These are phyloP conservation scores for Rachicladosporium sp. DNA, from an alignment of 2,329 filamentous ascomycete genomes.

Conservation along the genomic window DNA sequence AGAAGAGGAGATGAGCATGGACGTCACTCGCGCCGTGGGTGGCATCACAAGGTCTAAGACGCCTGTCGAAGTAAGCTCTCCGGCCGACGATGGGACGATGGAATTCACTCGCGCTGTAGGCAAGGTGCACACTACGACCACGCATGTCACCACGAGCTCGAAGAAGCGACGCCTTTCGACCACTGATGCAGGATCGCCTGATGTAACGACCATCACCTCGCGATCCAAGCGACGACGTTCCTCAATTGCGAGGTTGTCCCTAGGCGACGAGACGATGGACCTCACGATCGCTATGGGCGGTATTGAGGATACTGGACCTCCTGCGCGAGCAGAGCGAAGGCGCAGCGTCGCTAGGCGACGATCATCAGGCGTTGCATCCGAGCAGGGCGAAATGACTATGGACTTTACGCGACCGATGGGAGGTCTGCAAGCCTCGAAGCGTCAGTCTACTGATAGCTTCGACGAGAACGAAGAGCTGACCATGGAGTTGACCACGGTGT, in stretches of 20 bases:
- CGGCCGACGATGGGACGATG: conserved; percentile 38
- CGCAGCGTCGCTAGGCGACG: conserved; percentile 24
- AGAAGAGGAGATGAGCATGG: conserved; percentile 73
- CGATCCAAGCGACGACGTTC: conserved; percentile 26
- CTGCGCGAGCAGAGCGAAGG: conserved; percentile 15
- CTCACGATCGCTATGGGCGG: conserved; percentile 26
- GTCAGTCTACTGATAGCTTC: conserved; percentile 14
- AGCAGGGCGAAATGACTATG: conserved; percentile 39
- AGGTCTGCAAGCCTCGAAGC: conserved; percentile 19
- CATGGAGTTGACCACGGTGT: conserved; percentile 41
- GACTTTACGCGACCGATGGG: conserved; percentile 46
- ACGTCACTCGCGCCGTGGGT: conserved; percentile 74
- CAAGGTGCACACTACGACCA: conserved; percentile 28
- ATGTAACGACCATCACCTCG: conserved; percentile 5
- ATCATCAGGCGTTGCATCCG: conserved; percentile 23
- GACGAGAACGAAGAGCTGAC: conserved; percentile 36
- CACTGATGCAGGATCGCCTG: conserved; percentile 23
- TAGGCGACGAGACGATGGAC: conserved; percentile 31
- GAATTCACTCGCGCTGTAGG: conserved; percentile 45
- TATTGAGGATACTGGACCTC: conserved; percentile 16
- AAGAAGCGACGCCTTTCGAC: conserved; percentile 33
- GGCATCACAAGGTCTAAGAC: conserved; percentile 40
- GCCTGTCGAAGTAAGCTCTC: conserved; percentile 35
- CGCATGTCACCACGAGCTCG: conserved; percentile 18
- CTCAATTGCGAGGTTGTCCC: conserved; percentile 22